A percentile compares a stretch with the other conserved stretches of the same genome.
Conservation (phyloP, 768 basidiomycete species). For the Boletus sensibilis region DNA sequence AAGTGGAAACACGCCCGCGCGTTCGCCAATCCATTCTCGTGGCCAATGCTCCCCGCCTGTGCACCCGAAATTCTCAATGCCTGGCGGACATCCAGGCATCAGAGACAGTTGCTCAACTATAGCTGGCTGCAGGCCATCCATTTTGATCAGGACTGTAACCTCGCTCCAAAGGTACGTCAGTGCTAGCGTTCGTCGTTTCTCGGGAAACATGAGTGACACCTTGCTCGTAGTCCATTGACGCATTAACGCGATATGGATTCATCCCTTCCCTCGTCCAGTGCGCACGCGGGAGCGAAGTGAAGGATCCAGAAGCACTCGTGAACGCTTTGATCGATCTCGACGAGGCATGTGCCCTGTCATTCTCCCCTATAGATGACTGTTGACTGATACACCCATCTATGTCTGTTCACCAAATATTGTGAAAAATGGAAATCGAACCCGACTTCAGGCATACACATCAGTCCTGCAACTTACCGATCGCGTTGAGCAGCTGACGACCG, state of each 20-base stretch:
- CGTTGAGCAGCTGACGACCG: slow-evolving; percentile 29
- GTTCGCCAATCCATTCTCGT: slow-evolving; percentile 34
- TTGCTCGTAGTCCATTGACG: slow-evolving; percentile 25
- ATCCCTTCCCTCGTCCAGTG: slow-evolving; percentile 23
- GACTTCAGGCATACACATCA: slow-evolving; percentile 24
- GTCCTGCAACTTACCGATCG: slow-evolving; percentile 24
- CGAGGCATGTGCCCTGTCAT: slow-evolving; percentile 17
- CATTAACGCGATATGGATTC: slow-evolving; percentile 29
- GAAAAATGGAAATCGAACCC: not conserved
- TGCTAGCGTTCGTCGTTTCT: not conserved
- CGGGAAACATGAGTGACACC: not conserved
- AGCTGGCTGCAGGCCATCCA: slow-evolving; percentile 31
- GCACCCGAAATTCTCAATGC: slow-evolving; percentile 29
- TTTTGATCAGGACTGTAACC: slow-evolving; percentile 29
- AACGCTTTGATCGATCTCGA: slow-evolving; percentile 24
- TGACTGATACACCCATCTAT: not conserved
- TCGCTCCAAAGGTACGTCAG: slow-evolving; percentile 19
- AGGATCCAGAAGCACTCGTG: slow-evolving; percentile 23
- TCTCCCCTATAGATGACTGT: too few species aligned
- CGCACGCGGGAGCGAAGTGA: slow-evolving; percentile 23
- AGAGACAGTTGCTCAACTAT: slow-evolving; percentile 32
- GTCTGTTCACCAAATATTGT: not conserved
- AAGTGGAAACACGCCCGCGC: slow-evolving; percentile 32
- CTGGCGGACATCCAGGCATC: slow-evolving; percentile 24
- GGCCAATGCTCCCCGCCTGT: slow-evolving; percentile 31